A percentile compares a stretch with the other conserved stretches of the same genome.
Conservation (phyloP, 768 basidiomycete genomes). For the Lactarius sp. region DNA sequence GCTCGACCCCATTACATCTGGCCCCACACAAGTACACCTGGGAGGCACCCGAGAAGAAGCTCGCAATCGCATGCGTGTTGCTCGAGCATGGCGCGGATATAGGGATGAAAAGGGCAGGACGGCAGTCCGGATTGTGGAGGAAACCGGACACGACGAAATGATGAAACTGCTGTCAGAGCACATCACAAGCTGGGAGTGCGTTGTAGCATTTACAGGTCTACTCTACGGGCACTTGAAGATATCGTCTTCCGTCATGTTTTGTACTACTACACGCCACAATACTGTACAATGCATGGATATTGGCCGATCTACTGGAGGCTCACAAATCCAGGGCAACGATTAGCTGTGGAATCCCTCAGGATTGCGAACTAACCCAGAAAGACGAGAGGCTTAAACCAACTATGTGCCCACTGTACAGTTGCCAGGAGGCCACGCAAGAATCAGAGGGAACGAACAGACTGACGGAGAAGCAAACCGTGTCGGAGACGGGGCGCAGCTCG, state of each 20-base stretch:
- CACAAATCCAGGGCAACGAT: no score
- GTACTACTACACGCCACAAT: conserved; percentile 42
- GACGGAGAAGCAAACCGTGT: no score
- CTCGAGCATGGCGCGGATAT: background rate
- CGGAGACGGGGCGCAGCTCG: no score
- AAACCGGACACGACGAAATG: background rate
- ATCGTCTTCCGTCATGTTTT: conserved; percentile 34
- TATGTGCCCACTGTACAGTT: no score
- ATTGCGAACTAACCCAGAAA: no score
- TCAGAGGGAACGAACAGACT: no score
- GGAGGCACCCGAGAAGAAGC: background rate
- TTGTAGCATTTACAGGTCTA: no score
- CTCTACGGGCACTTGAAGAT: conserved; percentile 28
- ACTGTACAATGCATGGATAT: conserved; percentile 25
- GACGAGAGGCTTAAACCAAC: no score
- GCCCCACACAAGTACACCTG: background rate
- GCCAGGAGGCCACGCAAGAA: no score
- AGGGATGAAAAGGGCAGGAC: background rate
- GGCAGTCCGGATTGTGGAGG: background rate
- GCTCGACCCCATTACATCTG: background rate
- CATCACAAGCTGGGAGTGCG: background rate
- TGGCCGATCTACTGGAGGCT: no score
- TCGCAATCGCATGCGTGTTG: background rate
- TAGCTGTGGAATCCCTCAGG: no score
- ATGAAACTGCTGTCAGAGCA: background rate